Evolutionary conservation across 176 grass and related monocot species (phyloP).

Genomic region (Avena eriantha): DNA sequence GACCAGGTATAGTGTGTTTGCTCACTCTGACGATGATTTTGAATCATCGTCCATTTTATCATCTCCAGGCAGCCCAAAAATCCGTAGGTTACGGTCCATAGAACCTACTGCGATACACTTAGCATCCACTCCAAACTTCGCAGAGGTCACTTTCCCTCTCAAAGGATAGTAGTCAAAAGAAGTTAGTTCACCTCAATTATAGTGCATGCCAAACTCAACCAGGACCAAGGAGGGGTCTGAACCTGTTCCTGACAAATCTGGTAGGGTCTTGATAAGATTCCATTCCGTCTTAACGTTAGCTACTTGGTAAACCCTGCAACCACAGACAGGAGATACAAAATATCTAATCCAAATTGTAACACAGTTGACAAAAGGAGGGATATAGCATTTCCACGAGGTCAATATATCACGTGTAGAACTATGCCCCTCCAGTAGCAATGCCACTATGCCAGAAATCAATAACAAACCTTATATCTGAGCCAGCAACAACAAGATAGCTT

Average conservation of each 20-base stretch:
- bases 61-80: conserved; percentile 92
- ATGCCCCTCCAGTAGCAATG: not conserved
- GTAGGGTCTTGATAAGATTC: conserved; percentile 93
- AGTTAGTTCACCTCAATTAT: conserved; percentile 1
- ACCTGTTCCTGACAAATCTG: conserved; percentile 99
- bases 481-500: conserved; percentile 91
- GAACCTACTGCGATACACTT: conserved; percentile 88
- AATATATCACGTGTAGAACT: not conserved
- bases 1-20: conserved; percentile 18
- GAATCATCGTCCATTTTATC: conserved; percentile 62
- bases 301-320: conserved; percentile 91
- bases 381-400: not conserved
- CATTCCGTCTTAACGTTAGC: conserved; percentile 93
- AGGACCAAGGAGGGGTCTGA: not conserved
- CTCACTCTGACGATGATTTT: conserved; percentile 49
- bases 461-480: conserved; percentile 86
- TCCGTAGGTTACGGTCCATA: conserved; percentile 95
- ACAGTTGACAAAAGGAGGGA: not conserved
- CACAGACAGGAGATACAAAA: conserved; percentile 20
- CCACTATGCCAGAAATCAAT: conserved; percentile 7
- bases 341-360: not conserved
- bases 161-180: conserved; percentile 21
- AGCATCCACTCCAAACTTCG: conserved; percentile 87
- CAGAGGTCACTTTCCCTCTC: conserved; percentile 79
- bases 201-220: conserved; percentile 12